Conservation (phyloP, 352 stramenopile species). For the Phytopythium helicoides region DNA sequence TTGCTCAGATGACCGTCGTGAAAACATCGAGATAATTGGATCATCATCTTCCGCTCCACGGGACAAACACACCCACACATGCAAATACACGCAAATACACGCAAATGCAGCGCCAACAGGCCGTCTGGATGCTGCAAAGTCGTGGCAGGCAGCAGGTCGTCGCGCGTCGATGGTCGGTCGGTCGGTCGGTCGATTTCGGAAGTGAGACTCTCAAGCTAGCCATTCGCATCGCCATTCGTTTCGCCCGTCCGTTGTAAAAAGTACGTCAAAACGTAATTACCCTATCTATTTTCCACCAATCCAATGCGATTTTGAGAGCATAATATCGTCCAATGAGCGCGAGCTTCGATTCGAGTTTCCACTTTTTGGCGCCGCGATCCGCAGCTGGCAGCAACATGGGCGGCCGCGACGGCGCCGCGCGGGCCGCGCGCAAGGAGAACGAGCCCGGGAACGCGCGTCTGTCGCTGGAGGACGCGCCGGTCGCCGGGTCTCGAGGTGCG, state of each 20-base stretch:
- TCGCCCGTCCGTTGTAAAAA: no score
- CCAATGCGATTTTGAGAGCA: slow-evolving; percentile 5
- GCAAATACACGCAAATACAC: neutral
- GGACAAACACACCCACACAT: slow-evolving; percentile 7
- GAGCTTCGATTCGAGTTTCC: slow-evolving; percentile 9
- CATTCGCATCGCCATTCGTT: no score
- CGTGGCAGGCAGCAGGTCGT: no score
- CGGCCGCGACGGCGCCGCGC: slow-evolving; percentile 3
- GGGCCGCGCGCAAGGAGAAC: slow-evolving; percentile 21
- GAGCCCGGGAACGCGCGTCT: slow-evolving; percentile 11
- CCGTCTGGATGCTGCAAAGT: no score
- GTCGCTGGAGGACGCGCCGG: slow-evolving; percentile 17
- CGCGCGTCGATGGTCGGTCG: no score
- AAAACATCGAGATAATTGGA: slow-evolving; percentile 82
- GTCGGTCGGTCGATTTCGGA: slow-evolving; percentile 7
- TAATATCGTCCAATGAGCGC: slow-evolving; percentile 9
- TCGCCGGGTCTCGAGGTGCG: slow-evolving; percentile 18
- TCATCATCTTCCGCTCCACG: slow-evolving; percentile 74
- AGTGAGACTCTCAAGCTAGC: slow-evolving; percentile 10
- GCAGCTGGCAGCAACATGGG: slow-evolving; percentile 4
- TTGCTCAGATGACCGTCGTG: slow-evolving; percentile 90
- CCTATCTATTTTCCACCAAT: slow-evolving; percentile 6
- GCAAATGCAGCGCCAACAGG: no score
- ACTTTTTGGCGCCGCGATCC: slow-evolving; percentile 7
- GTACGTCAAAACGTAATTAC: no score